Conservation (phyloP, 805 yeast genomes). For the Huiozyma naganishii region DNA sequence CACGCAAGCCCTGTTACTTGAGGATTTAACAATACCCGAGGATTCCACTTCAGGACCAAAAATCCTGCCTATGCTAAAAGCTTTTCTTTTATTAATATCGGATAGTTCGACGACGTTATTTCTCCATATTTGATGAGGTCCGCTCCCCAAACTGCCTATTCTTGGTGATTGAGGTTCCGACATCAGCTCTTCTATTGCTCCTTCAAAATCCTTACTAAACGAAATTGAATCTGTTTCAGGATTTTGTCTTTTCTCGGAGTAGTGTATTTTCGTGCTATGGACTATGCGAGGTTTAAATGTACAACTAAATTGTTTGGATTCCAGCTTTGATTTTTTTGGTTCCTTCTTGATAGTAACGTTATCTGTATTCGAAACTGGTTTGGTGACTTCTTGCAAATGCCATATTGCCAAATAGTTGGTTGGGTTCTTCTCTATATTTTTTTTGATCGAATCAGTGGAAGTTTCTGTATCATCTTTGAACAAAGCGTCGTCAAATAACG, state of each 20-base stretch:
- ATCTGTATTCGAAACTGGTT: neutral
- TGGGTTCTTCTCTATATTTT: slow-evolving; percentile 10
- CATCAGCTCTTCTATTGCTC: slow-evolving; percentile 1
- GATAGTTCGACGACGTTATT: neutral
- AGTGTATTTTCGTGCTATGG: slow-evolving; percentile 5
- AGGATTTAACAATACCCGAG: slow-evolving; percentile 9
- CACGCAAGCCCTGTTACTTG: slow-evolving; percentile 14
- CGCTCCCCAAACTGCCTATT: too few relatives aligned
- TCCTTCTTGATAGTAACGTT: neutral
- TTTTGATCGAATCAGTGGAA: slow-evolving; percentile 15
- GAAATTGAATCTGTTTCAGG: neutral
- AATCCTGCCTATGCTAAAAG: slow-evolving; percentile 1
- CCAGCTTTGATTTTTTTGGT: neutral
- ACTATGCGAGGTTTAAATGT: slow-evolving; percentile 8
- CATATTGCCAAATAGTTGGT: slow-evolving; percentile 23
- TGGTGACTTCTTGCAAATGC: slow-evolving; percentile 22
- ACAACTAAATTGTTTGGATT: neutral
- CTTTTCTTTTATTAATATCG: neutral
- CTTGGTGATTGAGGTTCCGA: neutral
- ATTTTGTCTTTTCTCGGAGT: neutral
- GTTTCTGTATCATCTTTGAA: slow-evolving; percentile 17
- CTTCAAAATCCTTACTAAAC: slow-evolving; percentile 6
- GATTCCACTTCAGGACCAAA: slow-evolving; percentile 11
- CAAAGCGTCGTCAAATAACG: slow-evolving; percentile 19
- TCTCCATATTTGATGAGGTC: too few relatives aligned